phyloP scores from a whole-genome alignment of 2,329 filamentous ascomycete species.

The Alternaria conjuncta region DNA sequence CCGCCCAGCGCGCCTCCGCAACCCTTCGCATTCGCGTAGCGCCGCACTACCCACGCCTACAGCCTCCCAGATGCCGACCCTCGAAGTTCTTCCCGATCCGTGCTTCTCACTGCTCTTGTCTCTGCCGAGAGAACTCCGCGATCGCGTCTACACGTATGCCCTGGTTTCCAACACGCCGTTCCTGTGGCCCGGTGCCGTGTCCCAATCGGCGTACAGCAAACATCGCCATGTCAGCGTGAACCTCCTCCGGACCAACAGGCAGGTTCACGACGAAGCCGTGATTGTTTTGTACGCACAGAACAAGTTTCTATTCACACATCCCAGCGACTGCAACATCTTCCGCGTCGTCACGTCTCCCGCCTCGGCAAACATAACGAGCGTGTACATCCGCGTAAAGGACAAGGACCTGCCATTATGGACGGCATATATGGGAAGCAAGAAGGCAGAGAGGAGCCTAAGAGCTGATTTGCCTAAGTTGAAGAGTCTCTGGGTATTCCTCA shows the following conservation, averaged over 20 bases:
- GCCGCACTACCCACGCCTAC: slow-evolving; percentile 12
- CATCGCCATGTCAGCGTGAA: slow-evolving; percentile 29
- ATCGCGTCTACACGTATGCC: slow-evolving; percentile 43
- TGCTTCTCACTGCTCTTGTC: slow-evolving; percentile 43
- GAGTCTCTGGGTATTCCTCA: slow-evolving; percentile 45
- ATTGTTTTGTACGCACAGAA: slow-evolving; percentile 46
- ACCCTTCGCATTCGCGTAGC: slow-evolving; percentile 27
- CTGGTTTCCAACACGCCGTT: slow-evolving; percentile 41
- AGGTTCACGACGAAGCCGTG: slow-evolving; percentile 43
- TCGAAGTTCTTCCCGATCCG: slow-evolving; percentile 19
- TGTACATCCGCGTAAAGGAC: slow-evolving; percentile 47
- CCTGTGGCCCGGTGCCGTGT: slow-evolving; percentile 38
- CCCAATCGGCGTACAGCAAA: slow-evolving; percentile 7
- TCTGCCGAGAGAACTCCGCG: slow-evolving; percentile 47
- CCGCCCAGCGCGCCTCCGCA: slow-evolving; percentile 36
- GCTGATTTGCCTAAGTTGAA: slow-evolving; percentile 45
- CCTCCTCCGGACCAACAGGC: slow-evolving; percentile 38
- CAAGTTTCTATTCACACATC: slow-evolving; percentile 49
- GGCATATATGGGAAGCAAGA: slow-evolving; percentile 42
- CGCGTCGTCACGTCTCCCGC: slow-evolving; percentile 41
- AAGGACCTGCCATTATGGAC: slow-evolving; percentile 48
- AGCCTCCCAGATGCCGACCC: background rate
- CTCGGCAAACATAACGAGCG: slow-evolving; percentile 34
- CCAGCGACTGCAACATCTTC: slow-evolving; percentile 50
- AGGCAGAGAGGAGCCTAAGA: slow-evolving; percentile 36